phyloP scores from a whole-genome alignment of 1,284 basidiomycete species.

The Cryptococcus sp. region DNA sequence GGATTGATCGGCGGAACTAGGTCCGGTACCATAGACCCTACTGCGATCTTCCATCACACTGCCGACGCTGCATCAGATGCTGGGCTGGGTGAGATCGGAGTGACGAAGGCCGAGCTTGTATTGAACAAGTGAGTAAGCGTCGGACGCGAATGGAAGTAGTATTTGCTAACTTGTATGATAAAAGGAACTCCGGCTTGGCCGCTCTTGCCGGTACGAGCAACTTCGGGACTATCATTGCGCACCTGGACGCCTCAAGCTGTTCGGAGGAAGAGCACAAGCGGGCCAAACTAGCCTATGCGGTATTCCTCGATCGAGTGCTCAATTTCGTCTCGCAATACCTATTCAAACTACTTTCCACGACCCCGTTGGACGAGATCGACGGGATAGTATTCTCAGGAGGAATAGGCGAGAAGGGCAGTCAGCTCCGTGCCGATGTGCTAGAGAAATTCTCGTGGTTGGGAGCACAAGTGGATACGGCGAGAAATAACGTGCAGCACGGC shows the following conservation, averaged over 20 bases:
- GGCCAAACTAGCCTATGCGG: constrained; percentile 66
- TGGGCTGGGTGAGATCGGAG: constrained; percentile 59
- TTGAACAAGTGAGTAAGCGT: constrained; percentile 65
- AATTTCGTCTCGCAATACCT: constrained; percentile 73
- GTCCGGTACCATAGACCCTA: constrained; percentile 76
- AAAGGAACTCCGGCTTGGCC: constrained; percentile 62
- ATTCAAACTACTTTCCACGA: constrained; percentile 63
- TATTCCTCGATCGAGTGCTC: constrained; percentile 73
- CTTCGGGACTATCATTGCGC: constrained; percentile 66
- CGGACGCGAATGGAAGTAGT: background rate
- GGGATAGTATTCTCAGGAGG: constrained; percentile 83
- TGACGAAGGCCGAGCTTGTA: constrained; percentile 75
- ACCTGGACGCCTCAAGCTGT: constrained; percentile 45
- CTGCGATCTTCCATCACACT: constrained; percentile 82
- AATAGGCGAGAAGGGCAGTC: constrained; percentile 72
- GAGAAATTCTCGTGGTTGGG: constrained; percentile 64
- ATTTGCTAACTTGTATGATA: constrained; percentile 2
- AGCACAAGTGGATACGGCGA: constrained; percentile 58
- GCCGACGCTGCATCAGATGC: constrained; percentile 60
- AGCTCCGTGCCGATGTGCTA: constrained; percentile 64
- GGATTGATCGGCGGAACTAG: constrained; percentile 84
- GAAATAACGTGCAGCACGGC: constrained; percentile 49
- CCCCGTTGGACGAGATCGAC: constrained; percentile 59
- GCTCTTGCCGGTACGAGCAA: constrained; percentile 73
- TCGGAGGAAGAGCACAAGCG: constrained; percentile 38